Evolutionary conservation across 768 basidiomycete species (phyloP), one percentile per base, ranked within the genome.

Genomic region (Cyathus striatus): DNA sequence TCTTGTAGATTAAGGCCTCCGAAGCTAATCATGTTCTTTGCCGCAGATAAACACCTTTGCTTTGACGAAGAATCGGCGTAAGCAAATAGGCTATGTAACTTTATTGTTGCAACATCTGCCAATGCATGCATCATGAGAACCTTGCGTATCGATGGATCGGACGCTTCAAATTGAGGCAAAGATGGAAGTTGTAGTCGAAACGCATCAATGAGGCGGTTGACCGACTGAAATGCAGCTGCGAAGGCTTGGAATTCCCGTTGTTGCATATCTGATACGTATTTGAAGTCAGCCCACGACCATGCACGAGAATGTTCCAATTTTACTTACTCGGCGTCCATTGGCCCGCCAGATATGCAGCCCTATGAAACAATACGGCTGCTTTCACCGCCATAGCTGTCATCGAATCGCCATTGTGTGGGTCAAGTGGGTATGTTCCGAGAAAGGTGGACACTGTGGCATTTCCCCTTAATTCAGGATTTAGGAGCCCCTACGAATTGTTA

Each of bases 331-430:
- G 66, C 34, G 59, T 58, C 65, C 64, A 73, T 49, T 72, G 70
- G 5, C 70, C 73, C 5, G 72, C 70, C 14, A 86, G 59, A 38
- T 75, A 72, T 6, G 74, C 66, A 6, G 82, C 75, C 18, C 73
- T 68, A 50, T 81, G 81, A 43, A 81, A 76, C 32, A 84, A 60
- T 18, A 80, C 69, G 5, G 75, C 68, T 1, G 80, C 78, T 49
- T 83, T 81, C 43, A 68, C 69, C 37, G 67, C 62, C 51, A 78
- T 54, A 1, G 74, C 64, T 17, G 68, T 62, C 9, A 66, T 58
- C 20, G 66, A 68, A 25, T 61, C 52, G 32, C 62, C 67, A 35
- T 64, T 59, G 39, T 56, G 62, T 38, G 50, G 53, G 34, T 58
- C 59, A 23, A 62, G 54, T 6, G 52, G 50, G 24, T 50, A 55